Base-by-base conservation (phyloP, 2,329 filamentous ascomycete genomes). In the Akanthomyces muscarius region DNA sequence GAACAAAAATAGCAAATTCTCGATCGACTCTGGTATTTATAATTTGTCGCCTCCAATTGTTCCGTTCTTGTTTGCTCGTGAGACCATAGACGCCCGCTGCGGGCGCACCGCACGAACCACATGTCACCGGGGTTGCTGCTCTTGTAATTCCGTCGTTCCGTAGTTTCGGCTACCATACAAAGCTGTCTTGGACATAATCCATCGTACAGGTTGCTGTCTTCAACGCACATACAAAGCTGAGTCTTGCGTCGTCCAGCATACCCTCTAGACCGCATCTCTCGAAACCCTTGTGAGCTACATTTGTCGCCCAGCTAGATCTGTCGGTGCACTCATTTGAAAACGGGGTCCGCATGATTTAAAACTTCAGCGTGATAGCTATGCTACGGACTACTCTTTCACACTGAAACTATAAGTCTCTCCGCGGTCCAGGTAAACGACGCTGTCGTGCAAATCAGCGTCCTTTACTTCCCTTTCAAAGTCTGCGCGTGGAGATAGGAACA, bases 171-270 rank as follows among this genome's bases (percentile, higher is more conserved):
- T 62, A 80, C 78, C 78, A 80, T 33, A 74, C 74, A 47, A 79
- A 80, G 2, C 72, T 76, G 66, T 80, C 77, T 42, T 80, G 75
- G 58, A 78, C 79, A 45, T 79, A 79, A 14, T 79, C 76, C 57
- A 78, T 65, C 21, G 65, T 61, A 3, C 65, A 67, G 7, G 65
- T 65, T 0, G 71, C 70, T 5, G 63, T 64, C 1, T 65, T 64
- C 16, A 80, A 63, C 14, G 71, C 66, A 1, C 69, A 67, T 0
- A 75, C 71, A 0, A 77, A 75, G 0, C 76, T 74, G 51, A 66
- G 66, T 51, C 79, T 68, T 2, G 77, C 72, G 28, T 79, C 76
- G 63, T 81, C 79, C 0, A 76, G 76, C 77, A 81, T 77, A 42
- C 68, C 71, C 4, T 72, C 75, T 11, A 79, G 79, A 0, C 79